phyloP scores from a whole-genome alignment of 352 stramenopile species.

The Elongisporangium anandrum region DNA sequence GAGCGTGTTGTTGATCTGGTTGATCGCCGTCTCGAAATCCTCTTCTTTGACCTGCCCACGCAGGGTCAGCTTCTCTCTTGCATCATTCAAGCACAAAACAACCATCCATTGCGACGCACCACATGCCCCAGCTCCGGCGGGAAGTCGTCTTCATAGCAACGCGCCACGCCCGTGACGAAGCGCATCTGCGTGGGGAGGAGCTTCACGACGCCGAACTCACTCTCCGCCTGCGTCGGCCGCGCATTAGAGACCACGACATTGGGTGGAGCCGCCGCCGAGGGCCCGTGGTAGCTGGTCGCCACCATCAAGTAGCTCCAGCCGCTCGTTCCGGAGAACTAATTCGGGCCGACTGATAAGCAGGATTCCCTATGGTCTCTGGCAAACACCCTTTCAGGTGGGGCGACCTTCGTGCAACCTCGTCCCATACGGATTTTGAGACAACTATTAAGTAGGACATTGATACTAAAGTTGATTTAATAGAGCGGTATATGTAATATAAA shows the following conservation, averaged over 20 bases:
- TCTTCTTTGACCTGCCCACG: constrained; percentile 31
- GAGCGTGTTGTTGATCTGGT: constrained; percentile 85
- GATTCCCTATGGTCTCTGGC: not conserved
- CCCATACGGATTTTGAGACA: not conserved
- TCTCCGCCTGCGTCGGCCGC: constrained; percentile 7
- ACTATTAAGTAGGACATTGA: not conserved
- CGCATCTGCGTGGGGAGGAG: constrained; percentile 55
- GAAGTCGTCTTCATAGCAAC: constrained; percentile 73
- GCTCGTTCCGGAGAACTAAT: not conserved
- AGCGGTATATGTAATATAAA: no score
- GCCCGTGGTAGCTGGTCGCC: constrained; percentile 26
- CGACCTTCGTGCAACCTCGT: constrained; percentile 10
- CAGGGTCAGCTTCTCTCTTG: not conserved
- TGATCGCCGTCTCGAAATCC: constrained; percentile 70
- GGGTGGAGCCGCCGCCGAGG: constrained; percentile 8
- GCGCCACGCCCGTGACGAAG: constrained; percentile 68
- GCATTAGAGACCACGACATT: constrained; percentile 13
- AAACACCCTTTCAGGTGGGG: constrained; percentile 12
- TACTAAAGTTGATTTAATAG: no score
- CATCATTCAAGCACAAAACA: not conserved
- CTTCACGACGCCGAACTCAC: constrained; percentile 34
- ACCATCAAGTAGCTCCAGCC: constrained; percentile 10
- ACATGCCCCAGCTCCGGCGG: constrained; percentile 47
- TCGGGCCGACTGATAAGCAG: not conserved
- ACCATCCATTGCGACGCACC: constrained; percentile 14